Evolutionary conservation across 768 basidiomycete species (phyloP), one percentile per base, ranked within the genome.

Genomic region (Phanerodontia chrysosporium): DNA sequence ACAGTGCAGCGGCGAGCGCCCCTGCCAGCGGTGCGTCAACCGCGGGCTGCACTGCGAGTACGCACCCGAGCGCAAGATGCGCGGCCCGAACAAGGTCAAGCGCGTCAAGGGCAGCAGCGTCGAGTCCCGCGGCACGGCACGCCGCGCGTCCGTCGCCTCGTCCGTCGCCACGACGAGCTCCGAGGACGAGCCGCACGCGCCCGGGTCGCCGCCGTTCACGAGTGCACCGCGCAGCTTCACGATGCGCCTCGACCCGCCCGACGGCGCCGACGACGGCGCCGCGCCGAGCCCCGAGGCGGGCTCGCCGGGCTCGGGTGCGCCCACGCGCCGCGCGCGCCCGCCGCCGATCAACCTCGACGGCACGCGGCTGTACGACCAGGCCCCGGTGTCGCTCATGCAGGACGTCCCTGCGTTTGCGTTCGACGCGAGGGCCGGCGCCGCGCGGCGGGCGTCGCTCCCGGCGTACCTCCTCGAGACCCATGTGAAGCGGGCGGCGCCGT

Each of bases 1-100:
- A 46, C 68, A 89, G 86, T 90, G 88, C 70, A 85, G 82, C 61
- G 87, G 89, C 42, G 85, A 87, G 35, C 84, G 84, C 55, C 87
- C 89, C 0, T 91, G 89, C 69, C 78, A 83, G 63, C 83, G 89
- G 12, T 90, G 89, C 69, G 67, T 78, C 6, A 73, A 70, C 2
- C 76, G 86, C 5, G 83, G 85, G 0, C 73, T 89, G 39, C 62
- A 72, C 1, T 90, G 89, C 71, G 80, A 84, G 49, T 90, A 91
- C 65, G 82, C 84, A 0, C 78, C 83, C 51, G 86, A 88, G 72
- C 82, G 85, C 2, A 75, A 84, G 46, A 80, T 85, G 48, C 76
- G 83, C 1, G 86, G 86, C 0, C 80, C 83, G 25, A 85, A 85
- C 69, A 85, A 83, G 66, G 74, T 79, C 7, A 84, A 83, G 61